These are phyloP conservation scores for Hyphopichia fennica DNA, from an alignment of 1,139 yeast genomes.

Conservation along the genomic window DNA sequence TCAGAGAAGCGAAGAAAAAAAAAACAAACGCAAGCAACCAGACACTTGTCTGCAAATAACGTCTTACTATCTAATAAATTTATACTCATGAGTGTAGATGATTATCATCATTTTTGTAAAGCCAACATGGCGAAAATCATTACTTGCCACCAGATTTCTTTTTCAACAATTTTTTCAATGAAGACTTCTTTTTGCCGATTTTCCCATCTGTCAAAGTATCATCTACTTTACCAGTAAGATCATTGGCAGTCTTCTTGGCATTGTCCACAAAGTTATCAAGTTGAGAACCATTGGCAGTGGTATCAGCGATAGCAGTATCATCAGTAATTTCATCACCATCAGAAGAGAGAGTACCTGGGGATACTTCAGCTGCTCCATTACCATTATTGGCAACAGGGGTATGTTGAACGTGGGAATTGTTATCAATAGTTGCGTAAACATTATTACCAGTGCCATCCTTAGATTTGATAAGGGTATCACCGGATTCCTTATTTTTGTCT, in stretches of 20 bases:
- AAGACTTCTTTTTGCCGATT: slow-evolving; percentile 16
- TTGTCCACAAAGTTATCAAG: slow-evolving; percentile 6
- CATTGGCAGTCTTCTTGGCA: slow-evolving; percentile 9
- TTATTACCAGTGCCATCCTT: slow-evolving; percentile 14
- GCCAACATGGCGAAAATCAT: too few species aligned
- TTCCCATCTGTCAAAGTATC: slow-evolving; percentile 11
- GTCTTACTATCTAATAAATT: too few species aligned
- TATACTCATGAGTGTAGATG: too few species aligned
- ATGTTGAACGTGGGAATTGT: slow-evolving; percentile 25
- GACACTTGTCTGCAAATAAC: too few species aligned
- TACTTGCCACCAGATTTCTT: slow-evolving; percentile 9
- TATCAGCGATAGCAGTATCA: slow-evolving; percentile 6
- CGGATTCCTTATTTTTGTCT: slow-evolving; percentile 22
- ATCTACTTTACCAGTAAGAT: slow-evolving; percentile 7
- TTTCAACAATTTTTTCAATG: slow-evolving; percentile 23
- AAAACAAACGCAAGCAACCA: too few species aligned
- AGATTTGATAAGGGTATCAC: slow-evolving; percentile 30
- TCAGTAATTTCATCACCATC: slow-evolving; percentile 7
- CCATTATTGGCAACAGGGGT: slow-evolving; percentile 10
- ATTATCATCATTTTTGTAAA: too few species aligned
- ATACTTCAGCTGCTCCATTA: slow-evolving; percentile 9
- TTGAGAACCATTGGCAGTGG: slow-evolving; percentile 4
- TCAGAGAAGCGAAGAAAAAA: too few species aligned
- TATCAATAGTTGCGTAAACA: slow-evolving; percentile 37
- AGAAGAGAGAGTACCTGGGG: slow-evolving; percentile 3